A percentile compares a stretch with the other conserved stretches of the same genome.
Evolutionary conservation across 2,329 filamentous ascomycete genomes (phyloP).

Genomic region (Clarireedia monteithiana): DNA sequence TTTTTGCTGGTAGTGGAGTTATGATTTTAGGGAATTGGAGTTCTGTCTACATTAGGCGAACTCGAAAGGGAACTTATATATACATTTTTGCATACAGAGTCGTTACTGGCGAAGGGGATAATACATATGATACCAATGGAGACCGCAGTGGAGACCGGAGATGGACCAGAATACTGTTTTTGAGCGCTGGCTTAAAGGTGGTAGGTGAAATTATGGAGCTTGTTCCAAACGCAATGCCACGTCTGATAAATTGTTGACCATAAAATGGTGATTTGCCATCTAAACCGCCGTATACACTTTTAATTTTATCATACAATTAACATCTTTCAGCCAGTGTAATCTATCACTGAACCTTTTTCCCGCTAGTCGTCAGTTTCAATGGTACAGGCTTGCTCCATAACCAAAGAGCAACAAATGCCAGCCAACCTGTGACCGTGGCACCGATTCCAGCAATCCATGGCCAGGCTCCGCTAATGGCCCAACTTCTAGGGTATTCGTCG

Average conservation of each 20-base stretch:
- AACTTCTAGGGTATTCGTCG: constrained; percentile 91
- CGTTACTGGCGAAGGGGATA: too few species aligned
- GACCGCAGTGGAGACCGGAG: too few species aligned
- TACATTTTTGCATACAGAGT: too few species aligned
- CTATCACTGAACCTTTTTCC: constrained; percentile 35
- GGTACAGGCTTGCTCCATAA: constrained; percentile 61
- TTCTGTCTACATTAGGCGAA: too few species aligned
- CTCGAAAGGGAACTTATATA: too few species aligned
- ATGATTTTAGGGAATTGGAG: too few species aligned
- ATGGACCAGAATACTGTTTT: too few species aligned
- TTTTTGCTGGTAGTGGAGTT: too few species aligned
- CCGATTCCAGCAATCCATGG: constrained; percentile 88
- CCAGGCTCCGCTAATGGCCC: constrained; percentile 83
- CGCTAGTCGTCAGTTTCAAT: constrained; percentile 23
- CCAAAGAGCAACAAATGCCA: constrained; percentile 83
- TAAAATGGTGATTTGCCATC: constrained; percentile 5
- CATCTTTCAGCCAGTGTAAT: neutral
- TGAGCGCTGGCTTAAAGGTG: too few species aligned
- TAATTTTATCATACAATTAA: constrained; percentile 24
- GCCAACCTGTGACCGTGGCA: constrained; percentile 74
- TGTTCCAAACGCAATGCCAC: too few species aligned
- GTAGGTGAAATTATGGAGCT: too few species aligned
- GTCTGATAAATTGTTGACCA: neutral
- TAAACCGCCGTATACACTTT: constrained; percentile 19
- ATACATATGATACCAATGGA: too few species aligned